phyloP scores from a whole-genome alignment of 805 yeast genomes.

The Candida koratica region DNA sequence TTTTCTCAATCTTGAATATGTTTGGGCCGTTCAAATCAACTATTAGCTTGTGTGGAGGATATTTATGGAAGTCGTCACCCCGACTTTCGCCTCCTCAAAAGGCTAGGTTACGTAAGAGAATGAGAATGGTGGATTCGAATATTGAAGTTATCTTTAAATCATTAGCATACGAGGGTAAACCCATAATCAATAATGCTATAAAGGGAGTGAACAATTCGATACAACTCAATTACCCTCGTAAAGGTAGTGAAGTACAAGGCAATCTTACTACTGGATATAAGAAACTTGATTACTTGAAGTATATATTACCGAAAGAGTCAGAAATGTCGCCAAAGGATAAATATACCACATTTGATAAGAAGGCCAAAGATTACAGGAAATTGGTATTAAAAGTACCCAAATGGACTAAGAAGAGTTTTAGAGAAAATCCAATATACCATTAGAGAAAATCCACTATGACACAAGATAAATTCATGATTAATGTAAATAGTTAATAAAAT shows the following conservation, averaged over 20 bases:
- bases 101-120: slow-evolving; percentile 76
- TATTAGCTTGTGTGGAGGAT: slow-evolving; percentile 60
- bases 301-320: slow-evolving; percentile 64
- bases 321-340: slow-evolving; percentile 83
- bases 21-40: slow-evolving; percentile 72
- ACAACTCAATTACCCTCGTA: background rate
- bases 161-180: slow-evolving; percentile 2
- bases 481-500: slow-evolving; percentile 3
- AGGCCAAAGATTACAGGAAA: slow-evolving; percentile 76
- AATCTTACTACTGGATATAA: slow-evolving; percentile 27
- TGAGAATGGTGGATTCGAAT: slow-evolving; percentile 76
- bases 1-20: slow-evolving; percentile 30
- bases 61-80: slow-evolving; percentile 58
- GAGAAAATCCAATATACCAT: slow-evolving; percentile 68
- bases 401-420: slow-evolving; percentile 81
- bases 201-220: slow-evolving; percentile 16
- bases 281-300: slow-evolving; percentile 35
- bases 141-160: slow-evolving; percentile 55
- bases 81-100: slow-evolving; percentile 73
- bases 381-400: slow-evolving; percentile 84
- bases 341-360: slow-evolving; percentile 79
- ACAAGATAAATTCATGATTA: slow-evolving; percentile 41
- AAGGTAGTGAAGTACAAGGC: background rate
- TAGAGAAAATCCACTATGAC: no score
- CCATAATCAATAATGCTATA: slow-evolving; percentile 1